A percentile compares a stretch with the other conserved stretches of the same genome.
These are phyloP conservation scores for Areca catechu DNA, from an alignment of 176 grass and related monocot species.

Conservation along the genomic window DNA sequence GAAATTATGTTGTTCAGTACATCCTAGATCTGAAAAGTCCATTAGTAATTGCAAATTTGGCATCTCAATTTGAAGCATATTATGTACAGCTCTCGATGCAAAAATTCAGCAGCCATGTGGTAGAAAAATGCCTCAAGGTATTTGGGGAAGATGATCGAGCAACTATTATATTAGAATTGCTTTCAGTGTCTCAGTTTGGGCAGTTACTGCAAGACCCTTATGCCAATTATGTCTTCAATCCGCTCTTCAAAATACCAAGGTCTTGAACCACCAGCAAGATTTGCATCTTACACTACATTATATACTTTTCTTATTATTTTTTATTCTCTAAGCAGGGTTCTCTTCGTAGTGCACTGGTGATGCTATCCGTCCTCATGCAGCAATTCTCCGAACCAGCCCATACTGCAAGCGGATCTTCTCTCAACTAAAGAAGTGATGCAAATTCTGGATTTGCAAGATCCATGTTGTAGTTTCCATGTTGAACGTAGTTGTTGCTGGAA, in stretches of 20 bases:
- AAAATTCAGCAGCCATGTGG: conserved; percentile 93
- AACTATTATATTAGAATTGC: conserved; percentile 54
- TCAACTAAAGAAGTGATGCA: conserved; percentile 44
- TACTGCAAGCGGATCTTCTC: conserved; percentile 84
- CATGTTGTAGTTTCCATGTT: too few species aligned
- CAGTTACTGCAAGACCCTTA: conserved; percentile 80
- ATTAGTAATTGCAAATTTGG: conserved; percentile 52
- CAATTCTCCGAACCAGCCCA: conserved; percentile 55
- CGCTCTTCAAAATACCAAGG: conserved; percentile 56
- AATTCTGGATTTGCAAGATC: neutral
- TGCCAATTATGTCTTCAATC: conserved; percentile 80
- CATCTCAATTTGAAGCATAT: conserved; percentile 53
- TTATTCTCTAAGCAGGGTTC: conserved; percentile 34
- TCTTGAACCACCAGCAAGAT: neutral
- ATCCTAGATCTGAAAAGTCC: conserved; percentile 50
- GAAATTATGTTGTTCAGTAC: conserved; percentile 90
- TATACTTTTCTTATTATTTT: neutral
- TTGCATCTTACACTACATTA: too few species aligned
- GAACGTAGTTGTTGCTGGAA: too few species aligned
- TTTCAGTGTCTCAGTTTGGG: conserved; percentile 47
- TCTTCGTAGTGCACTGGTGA: conserved; percentile 33
- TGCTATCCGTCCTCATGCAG: conserved; percentile 53
- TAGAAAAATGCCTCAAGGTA: conserved; percentile 77
- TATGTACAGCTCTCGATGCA: conserved; percentile 78
- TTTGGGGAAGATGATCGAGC: conserved; percentile 49